Percentiles rank a stretch among this genome's conserved stretches.
Conservation (phyloP, 768 basidiomycete genomes). For the Kwoniella sp. region DNA sequence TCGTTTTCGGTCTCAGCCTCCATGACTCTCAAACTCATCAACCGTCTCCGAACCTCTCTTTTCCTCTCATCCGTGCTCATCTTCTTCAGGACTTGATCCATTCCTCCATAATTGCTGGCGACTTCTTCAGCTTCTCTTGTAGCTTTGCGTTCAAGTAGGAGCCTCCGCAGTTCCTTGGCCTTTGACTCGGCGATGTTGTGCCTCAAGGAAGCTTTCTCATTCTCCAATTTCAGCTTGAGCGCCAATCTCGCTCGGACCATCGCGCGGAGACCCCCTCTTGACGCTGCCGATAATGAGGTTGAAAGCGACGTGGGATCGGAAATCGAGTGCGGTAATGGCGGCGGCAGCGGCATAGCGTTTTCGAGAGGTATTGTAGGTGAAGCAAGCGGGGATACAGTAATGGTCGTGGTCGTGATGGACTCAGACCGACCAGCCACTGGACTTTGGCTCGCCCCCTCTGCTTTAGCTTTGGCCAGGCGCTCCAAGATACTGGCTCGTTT, state of each 20-base stretch:
- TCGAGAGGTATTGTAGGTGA: neutral
- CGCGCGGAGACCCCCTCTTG: conserved; percentile 25
- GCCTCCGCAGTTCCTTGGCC: conserved; percentile 36
- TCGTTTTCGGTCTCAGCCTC: conserved; percentile 46
- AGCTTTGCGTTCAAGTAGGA: conserved; percentile 31
- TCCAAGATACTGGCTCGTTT: conserved; percentile 3
- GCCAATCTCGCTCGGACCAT: conserved; percentile 35
- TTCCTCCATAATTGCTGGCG: conserved; percentile 15
- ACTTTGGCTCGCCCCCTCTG: neutral
- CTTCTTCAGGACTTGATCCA: conserved; percentile 29
- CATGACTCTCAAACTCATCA: conserved; percentile 47
- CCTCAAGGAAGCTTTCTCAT: conserved; percentile 25
- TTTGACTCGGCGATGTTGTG: conserved; percentile 27
- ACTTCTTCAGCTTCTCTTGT: conserved; percentile 27
- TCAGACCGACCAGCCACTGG: neutral
- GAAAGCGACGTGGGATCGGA: conserved; percentile 11
- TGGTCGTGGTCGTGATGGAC: neutral
- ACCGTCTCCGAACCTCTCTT: conserved; percentile 39
- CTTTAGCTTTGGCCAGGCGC: conserved; percentile 5
- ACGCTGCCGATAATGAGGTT: neutral
- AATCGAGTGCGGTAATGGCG: conserved; percentile 15
- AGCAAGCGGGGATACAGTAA: neutral
- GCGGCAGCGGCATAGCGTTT: neutral
- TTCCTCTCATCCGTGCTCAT: conserved; percentile 36
- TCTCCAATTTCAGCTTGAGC: conserved; percentile 35